Evolutionary conservation across 2,329 filamentous ascomycete genomes (phyloP).

Genomic region (Colletotrichum siamense): DNA sequence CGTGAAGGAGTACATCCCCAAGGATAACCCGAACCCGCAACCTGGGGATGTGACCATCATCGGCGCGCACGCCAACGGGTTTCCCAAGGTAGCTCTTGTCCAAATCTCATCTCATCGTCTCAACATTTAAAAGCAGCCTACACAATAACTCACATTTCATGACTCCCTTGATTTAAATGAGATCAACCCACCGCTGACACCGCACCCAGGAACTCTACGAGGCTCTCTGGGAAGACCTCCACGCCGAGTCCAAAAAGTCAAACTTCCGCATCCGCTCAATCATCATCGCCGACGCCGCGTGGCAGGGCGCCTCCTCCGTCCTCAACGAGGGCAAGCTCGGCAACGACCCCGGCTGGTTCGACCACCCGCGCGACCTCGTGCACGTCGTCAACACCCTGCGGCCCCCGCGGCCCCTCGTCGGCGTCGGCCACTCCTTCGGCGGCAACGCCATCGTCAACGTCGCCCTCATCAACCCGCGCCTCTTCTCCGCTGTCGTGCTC

Average conservation of each 20-base stretch:
- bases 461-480: constrained; percentile 78
- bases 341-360: constrained; percentile 83
- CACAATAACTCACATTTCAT: neutral
- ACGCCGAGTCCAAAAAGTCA: constrained; percentile 51
- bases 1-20: constrained; percentile 88
- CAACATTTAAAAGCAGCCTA: neutral
- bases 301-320: constrained; percentile 80
- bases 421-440: constrained; percentile 90
- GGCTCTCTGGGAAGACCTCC: constrained; percentile 85
- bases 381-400: constrained; percentile 87
- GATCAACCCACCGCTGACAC: neutral
- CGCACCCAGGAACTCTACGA: constrained; percentile 83
- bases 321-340: constrained; percentile 79
- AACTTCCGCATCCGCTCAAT: constrained; percentile 79
- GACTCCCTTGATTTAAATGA: neutral
- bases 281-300: constrained; percentile 89
- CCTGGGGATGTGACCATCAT: constrained; percentile 85
- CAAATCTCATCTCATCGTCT: neutral
- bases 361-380: constrained; percentile 83
- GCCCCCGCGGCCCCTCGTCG: constrained; percentile 79
- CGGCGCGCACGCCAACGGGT: constrained; percentile 88
- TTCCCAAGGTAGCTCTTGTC: constrained; percentile 72
- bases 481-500: constrained; percentile 76
- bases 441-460: constrained; percentile 75
- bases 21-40: constrained; percentile 69